Evolutionary conservation across 2,329 filamentous ascomycete species (phyloP).

Genomic region (Cladosporium sp.): DNA sequence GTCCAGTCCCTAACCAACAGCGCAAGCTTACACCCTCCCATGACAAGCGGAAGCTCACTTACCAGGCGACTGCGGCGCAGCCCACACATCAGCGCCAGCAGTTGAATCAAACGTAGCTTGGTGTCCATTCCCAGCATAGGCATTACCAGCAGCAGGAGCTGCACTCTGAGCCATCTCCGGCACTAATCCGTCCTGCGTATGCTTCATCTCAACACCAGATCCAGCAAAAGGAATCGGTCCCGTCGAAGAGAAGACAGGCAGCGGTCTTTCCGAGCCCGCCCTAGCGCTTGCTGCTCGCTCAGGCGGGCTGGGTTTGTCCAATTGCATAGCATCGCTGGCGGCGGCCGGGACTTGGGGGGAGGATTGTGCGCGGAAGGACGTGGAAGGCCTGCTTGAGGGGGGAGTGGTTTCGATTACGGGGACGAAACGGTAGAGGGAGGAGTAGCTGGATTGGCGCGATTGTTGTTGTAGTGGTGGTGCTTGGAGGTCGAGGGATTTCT

Average conservation of each 20-base stretch:
- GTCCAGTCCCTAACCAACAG: too few relatives aligned
- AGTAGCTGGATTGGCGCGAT: slow-evolving; percentile 14
- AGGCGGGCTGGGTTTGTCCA: not conserved
- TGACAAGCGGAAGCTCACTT: slow-evolving; percentile 15
- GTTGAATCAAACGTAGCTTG: too few relatives aligned
- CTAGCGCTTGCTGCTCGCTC: not conserved
- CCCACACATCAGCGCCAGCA: not conserved
- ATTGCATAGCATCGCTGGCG: not conserved
- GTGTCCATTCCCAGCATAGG: too few relatives aligned
- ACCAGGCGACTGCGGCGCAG: slow-evolving; percentile 35
- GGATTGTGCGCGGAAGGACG: not conserved
- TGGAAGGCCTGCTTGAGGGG: not conserved
- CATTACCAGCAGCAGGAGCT: not conserved
- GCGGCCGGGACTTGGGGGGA: not conserved
- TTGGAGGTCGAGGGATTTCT: not conserved
- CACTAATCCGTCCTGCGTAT: too few relatives aligned
- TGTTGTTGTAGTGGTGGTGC: not conserved
- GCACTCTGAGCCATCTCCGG: not conserved
- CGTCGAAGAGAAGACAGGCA: slow-evolving; percentile 29
- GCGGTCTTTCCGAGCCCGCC: slow-evolving; percentile 6
- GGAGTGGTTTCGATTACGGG: slow-evolving; percentile 12
- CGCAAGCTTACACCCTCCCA: too few relatives aligned
- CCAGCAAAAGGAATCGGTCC: slow-evolving; percentile 30
- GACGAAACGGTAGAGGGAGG: slow-evolving; percentile 12
- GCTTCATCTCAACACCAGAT: slow-evolving; percentile 1